phyloP scores from a whole-genome alignment of 306 rosid species.

The Casuarina equisetifolia region DNA sequence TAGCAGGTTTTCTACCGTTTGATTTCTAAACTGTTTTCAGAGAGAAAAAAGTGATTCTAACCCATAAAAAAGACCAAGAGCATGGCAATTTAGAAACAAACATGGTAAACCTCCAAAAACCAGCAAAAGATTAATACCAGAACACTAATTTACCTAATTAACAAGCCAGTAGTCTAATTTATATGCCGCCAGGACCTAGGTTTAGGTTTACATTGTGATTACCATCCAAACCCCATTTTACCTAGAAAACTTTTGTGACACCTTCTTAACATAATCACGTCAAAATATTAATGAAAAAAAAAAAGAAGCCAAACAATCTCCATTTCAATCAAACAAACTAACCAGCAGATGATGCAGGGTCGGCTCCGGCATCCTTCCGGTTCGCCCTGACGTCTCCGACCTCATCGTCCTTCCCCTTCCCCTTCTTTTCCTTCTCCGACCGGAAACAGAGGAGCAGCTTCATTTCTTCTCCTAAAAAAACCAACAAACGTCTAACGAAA shows the following conservation, averaged over 20 bases:
- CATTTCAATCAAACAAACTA: neutral
- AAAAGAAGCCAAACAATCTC: neutral
- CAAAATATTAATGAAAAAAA: neutral
- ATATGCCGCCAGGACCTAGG: too few relatives aligned
- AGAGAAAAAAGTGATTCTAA: too few relatives aligned
- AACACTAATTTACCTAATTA: neutral
- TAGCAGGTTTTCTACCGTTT: too few relatives aligned
- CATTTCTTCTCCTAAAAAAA: constrained; percentile 21
- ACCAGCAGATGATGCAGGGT: neutral
- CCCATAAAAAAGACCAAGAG: too few relatives aligned
- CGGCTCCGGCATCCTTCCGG: neutral
- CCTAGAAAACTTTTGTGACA: too few relatives aligned
- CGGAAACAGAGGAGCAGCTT: constrained; percentile 39
- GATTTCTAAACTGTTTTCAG: too few relatives aligned
- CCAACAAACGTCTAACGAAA: constrained; percentile 4
- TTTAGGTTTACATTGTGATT: too few relatives aligned
- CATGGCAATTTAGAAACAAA: neutral
- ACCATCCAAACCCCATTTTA: too few relatives aligned
- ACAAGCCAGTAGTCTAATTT: too few relatives aligned
- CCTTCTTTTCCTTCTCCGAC: neutral
- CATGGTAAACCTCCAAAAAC: neutral
- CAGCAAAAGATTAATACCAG: neutral
- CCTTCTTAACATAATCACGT: neutral
- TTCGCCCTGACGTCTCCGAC: neutral
- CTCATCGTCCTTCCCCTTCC: neutral